phyloP scores from a whole-genome alignment of 805 yeast genomes.

The Ogataea pilisensis region DNA sequence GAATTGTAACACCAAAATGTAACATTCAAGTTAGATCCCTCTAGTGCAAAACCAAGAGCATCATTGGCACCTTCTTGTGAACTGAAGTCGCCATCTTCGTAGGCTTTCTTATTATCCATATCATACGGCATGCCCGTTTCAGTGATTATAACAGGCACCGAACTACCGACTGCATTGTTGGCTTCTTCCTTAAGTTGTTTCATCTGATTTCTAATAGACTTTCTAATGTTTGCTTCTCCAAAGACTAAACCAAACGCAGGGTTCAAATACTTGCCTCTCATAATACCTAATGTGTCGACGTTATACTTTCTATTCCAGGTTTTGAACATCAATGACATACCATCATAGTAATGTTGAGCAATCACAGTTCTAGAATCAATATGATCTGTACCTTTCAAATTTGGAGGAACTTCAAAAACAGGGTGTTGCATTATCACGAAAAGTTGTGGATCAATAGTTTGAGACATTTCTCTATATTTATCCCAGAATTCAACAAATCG shows the following conservation, averaged over 20 bases:
- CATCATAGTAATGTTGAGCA: conserved; percentile 93
- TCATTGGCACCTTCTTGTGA: conserved; percentile 82
- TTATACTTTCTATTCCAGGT: conserved; percentile 81
- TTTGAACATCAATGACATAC: conserved; percentile 87
- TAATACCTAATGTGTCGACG: conserved; percentile 84
- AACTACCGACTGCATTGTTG: conserved; percentile 50
- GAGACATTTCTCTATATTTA: conserved; percentile 43
- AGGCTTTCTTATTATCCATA: conserved; percentile 80
- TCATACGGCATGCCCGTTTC: conserved; percentile 99
- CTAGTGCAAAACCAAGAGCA: conserved; percentile 75
- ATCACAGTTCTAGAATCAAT: conserved; percentile 64
- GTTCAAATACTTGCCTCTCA: conserved; percentile 69
- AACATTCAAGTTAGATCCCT: conserved; percentile 64
- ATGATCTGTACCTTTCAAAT: conserved; percentile 45
- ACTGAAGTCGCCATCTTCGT: conserved; percentile 56
- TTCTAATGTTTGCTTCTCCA: conserved; percentile 77
- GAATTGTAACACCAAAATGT: conserved; percentile 85
- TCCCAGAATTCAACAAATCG: conserved; percentile 62
- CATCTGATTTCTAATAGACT: conserved; percentile 66
- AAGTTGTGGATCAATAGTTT: conserved; percentile 40
- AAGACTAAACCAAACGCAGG: conserved; percentile 74
- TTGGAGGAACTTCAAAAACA: conserved; percentile 74
- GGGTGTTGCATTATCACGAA: conserved; percentile 77
- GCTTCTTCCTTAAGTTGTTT: conserved; percentile 65
- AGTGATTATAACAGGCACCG: conserved; percentile 73